Evolutionary conservation across 208 protist species (phyloP).

Genomic region (Leishmania guyanensis): DNA sequence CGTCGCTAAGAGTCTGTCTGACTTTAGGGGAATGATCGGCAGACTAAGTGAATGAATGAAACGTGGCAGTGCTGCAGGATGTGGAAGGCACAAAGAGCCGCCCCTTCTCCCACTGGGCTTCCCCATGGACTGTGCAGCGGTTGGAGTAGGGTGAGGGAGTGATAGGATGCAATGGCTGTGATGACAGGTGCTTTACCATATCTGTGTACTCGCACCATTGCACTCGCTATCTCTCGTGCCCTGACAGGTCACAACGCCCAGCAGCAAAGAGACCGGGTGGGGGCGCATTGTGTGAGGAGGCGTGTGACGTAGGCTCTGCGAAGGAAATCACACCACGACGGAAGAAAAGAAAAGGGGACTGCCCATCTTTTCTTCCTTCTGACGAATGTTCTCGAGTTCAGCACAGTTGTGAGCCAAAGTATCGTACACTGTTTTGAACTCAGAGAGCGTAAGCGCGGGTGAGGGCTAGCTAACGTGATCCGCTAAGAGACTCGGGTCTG

Average conservation of each 20-base stretch:
- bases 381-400: not conserved
- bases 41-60: too few relatives aligned
- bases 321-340: not conserved
- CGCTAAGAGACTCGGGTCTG: not conserved
- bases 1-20: not conserved
- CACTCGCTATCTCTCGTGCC: not conserved
- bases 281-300: not conserved
- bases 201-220: not conserved
- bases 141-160: not conserved
- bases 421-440: not conserved
- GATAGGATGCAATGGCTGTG: not conserved
- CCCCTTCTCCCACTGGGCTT: not conserved
- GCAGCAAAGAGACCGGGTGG: not conserved
- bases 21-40: not conserved
- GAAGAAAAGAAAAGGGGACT: not conserved
- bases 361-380: not conserved
- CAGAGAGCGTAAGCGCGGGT: not conserved
- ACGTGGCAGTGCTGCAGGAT: not conserved
- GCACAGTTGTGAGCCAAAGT: not conserved
- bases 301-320: not conserved
- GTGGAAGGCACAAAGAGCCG: not conserved
- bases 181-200: not conserved
- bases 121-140: not conserved
- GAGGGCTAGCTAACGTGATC: not conserved
- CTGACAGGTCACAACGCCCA: not conserved